Evolutionary conservation across 2,329 filamentous ascomycete species (phyloP).

Genomic region (Pezicula carpinea): DNA sequence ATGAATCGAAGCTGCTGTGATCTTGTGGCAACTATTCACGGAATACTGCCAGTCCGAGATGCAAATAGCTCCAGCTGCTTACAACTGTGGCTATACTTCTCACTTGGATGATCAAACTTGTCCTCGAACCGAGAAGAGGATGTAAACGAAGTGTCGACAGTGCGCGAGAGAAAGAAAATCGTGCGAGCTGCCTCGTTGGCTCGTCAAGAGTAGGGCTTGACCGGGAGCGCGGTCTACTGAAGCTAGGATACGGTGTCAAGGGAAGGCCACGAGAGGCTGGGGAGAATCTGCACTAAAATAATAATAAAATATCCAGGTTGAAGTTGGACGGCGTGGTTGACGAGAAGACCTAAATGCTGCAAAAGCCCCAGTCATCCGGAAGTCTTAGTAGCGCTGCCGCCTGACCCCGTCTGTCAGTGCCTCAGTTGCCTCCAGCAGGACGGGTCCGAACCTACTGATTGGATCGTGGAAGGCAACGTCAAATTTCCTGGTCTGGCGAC

Average conservation of each 20-base stretch:
- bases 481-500: neutral
- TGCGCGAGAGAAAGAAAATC: neutral
- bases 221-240: no score
- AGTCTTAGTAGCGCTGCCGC: neutral
- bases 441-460: slow-evolving; percentile 9
- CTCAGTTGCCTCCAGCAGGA: slow-evolving; percentile 9
- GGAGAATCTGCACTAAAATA: no score
- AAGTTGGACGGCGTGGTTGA: slow-evolving; percentile 3
- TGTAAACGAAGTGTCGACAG: neutral
- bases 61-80: slow-evolving; percentile 1
- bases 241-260: no score
- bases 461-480: neutral
- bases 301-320: no score
- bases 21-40: neutral
- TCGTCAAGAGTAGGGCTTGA: no score
- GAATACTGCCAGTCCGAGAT: neutral
- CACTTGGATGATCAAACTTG: neutral
- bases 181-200: no score
- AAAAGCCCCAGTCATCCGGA: neutral
- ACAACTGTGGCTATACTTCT: neutral
- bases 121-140: neutral
- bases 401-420: slow-evolving; percentile 7
- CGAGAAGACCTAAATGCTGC: slow-evolving; percentile 5
- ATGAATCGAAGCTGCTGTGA: neutral
- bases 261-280: no score